A percentile compares a stretch with the other conserved stretches of the same genome.
These are phyloP conservation scores for Tolypocladium inflatum DNA, from an alignment of 2,329 filamentous ascomycete species.

Conservation along the genomic window DNA sequence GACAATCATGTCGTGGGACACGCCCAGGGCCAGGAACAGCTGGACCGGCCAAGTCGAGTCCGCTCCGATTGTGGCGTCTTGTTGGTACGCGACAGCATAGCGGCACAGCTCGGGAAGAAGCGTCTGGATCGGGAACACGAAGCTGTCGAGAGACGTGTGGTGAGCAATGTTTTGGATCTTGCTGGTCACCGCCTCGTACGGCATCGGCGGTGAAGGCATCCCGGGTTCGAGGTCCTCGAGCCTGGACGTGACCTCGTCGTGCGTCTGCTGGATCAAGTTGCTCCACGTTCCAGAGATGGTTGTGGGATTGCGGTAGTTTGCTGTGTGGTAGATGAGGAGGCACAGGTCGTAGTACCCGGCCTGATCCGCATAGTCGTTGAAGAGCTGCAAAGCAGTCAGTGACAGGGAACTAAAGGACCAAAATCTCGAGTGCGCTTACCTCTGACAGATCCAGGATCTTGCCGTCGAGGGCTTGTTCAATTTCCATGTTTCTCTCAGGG, in stretches of 20 bases:
- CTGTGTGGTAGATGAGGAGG: slow-evolving; percentile 82
- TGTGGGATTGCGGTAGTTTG: slow-evolving; percentile 80
- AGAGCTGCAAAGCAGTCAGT: slow-evolving; percentile 51
- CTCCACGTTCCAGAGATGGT: slow-evolving; percentile 82
- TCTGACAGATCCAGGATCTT: slow-evolving; percentile 66
- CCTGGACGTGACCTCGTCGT: slow-evolving; percentile 42
- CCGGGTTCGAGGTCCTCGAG: slow-evolving; percentile 30
- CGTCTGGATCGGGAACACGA: slow-evolving; percentile 54
- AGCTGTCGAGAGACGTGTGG: slow-evolving; percentile 54
- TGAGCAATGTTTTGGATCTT: slow-evolving; percentile 56
- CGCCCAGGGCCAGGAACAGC: slow-evolving; percentile 45
- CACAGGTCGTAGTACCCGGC: slow-evolving; percentile 92
- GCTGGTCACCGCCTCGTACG: slow-evolving; percentile 62
- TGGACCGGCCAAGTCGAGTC: slow-evolving; percentile 48
- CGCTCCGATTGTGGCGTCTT: slow-evolving; percentile 48
- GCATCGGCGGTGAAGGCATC: slow-evolving; percentile 34
- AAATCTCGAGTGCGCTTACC: slow-evolving; percentile 40
- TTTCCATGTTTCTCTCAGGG: slow-evolving; percentile 50
- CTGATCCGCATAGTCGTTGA: slow-evolving; percentile 82
- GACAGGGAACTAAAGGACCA: not conserved
- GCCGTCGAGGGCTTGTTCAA: slow-evolving; percentile 64
- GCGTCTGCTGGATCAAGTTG: slow-evolving; percentile 65
- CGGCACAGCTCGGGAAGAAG: slow-evolving; percentile 54
- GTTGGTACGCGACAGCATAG: slow-evolving; percentile 49
- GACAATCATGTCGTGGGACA: slow-evolving; percentile 46